Percentiles rank a stretch among this genome's conserved stretches.
These are phyloP conservation scores for Multifurca ochricompacta DNA, from an alignment of 768 basidiomycete genomes.

Conservation along the genomic window DNA sequence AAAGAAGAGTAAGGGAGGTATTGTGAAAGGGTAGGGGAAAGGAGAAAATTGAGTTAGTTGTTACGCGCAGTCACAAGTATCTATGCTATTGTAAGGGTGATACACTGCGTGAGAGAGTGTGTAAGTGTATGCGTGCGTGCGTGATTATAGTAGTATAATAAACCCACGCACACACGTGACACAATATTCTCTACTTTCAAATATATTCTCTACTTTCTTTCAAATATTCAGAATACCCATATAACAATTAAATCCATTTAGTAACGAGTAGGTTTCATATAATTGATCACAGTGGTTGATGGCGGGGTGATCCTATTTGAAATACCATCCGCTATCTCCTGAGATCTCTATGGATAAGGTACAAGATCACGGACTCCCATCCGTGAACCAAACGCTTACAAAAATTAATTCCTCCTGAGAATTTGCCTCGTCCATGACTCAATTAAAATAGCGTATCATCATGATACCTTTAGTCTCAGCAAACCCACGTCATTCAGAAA, in stretches of 20 bases:
- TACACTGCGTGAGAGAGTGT: too few relatives aligned
- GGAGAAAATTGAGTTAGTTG: background rate
- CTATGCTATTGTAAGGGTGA: too few relatives aligned
- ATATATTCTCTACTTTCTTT: background rate
- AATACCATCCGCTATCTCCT: conserved; percentile 1
- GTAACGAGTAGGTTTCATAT: background rate
- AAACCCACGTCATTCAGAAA: background rate
- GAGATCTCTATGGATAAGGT: background rate
- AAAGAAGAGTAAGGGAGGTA: background rate
- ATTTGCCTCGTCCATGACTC: background rate
- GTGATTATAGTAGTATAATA: background rate
- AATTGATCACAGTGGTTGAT: background rate
- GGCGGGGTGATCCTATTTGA: background rate
- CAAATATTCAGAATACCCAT: background rate
- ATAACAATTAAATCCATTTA: background rate
- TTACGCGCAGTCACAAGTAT: too few relatives aligned
- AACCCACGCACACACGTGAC: background rate
- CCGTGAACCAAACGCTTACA: background rate
- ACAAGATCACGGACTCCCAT: too few relatives aligned
- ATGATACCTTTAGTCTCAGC: background rate
- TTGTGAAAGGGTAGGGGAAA: background rate
- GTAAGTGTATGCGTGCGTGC: too few relatives aligned
- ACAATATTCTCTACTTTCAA: background rate
- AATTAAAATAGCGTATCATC: background rate
- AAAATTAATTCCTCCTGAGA: background rate